Evolutionary conservation across 1,284 basidiomycete species (phyloP).

Genomic region (Pyrrhoderma noxium): DNA sequence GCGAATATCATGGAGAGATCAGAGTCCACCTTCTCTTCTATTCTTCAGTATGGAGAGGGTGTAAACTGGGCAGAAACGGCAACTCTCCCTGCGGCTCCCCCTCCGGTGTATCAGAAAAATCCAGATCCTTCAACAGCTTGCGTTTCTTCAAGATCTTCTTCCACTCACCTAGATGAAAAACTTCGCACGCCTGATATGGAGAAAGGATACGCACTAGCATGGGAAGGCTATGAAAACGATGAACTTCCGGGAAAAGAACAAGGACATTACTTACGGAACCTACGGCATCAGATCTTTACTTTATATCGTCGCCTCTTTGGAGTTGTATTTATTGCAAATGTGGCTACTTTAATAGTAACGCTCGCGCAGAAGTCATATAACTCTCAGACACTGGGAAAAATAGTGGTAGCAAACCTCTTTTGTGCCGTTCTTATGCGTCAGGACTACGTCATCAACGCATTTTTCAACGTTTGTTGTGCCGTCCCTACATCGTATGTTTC

Average conservation of each 20-base stretch:
- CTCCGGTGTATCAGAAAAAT: slow-evolving; percentile 16
- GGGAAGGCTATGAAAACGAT: slow-evolving; percentile 48
- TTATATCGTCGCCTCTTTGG: slow-evolving; percentile 53
- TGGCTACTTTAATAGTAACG: slow-evolving; percentile 43
- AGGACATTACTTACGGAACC: slow-evolving; percentile 39
- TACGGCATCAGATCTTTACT: slow-evolving; percentile 47
- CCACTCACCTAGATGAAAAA: slow-evolving; percentile 17
- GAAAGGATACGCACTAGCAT: slow-evolving; percentile 26
- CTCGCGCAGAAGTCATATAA: slow-evolving; percentile 34
- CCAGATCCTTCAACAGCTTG: neutral
- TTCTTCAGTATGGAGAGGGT: neutral
- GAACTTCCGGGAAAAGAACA: slow-evolving; percentile 44
- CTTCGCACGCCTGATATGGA: slow-evolving; percentile 23
- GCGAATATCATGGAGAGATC: slow-evolving; percentile 3
- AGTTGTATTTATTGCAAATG: slow-evolving; percentile 47
- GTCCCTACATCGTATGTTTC: slow-evolving; percentile 41
- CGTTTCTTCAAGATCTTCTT: neutral
- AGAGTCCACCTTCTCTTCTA: neutral
- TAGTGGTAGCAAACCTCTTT: slow-evolving; percentile 47
- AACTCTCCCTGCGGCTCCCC: slow-evolving; percentile 8
- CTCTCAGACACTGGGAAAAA: slow-evolving; percentile 39
- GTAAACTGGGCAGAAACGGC: slow-evolving; percentile 8
- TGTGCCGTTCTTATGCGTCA: slow-evolving; percentile 54
- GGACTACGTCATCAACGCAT: slow-evolving; percentile 51
- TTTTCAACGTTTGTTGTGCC: slow-evolving; percentile 45